Percentiles rank a stretch among this genome's conserved stretches.
phyloP scores from a whole-genome alignment of 352 stramenopile genomes.

The Lagenidium giganteum region DNA sequence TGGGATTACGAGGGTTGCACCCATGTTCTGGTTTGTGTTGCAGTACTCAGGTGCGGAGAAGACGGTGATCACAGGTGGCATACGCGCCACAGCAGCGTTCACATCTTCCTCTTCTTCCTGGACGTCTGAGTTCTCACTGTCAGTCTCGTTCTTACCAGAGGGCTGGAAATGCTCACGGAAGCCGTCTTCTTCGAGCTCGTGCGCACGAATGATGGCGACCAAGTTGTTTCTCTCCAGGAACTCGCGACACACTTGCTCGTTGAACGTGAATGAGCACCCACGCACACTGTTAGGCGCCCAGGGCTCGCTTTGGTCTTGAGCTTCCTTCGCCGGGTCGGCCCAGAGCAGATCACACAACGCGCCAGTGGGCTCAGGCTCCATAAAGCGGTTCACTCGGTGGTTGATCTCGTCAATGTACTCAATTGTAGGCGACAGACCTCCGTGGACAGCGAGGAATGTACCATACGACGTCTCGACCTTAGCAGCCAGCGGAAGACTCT shows the following conservation, averaged over 20 bases:
- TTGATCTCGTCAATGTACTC: slow-evolving; percentile 73
- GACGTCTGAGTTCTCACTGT: neutral
- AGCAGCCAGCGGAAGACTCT: slow-evolving; percentile 72
- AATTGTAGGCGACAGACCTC: slow-evolving; percentile 71
- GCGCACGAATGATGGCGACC: slow-evolving; percentile 66
- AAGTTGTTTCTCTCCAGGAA: slow-evolving; percentile 68
- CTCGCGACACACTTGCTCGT: slow-evolving; percentile 46
- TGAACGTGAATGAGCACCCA: slow-evolving; percentile 83
- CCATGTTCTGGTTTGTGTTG: slow-evolving; percentile 80
- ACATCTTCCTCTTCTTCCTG: neutral
- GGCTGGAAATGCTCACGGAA: slow-evolving; percentile 68
- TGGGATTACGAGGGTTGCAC: slow-evolving; percentile 62
- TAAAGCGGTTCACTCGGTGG: slow-evolving; percentile 61
- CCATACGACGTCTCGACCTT: slow-evolving; percentile 54
- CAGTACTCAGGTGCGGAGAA: slow-evolving; percentile 85
- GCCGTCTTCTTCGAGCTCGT: slow-evolving; percentile 75
- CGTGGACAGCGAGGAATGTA: slow-evolving; percentile 65
- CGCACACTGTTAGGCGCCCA: slow-evolving; percentile 65
- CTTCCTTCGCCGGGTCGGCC: slow-evolving; percentile 96
- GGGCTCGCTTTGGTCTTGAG: slow-evolving; percentile 26
- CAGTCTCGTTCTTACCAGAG: neutral
- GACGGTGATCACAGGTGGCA: slow-evolving; percentile 69
- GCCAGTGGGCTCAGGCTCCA: slow-evolving; percentile 77
- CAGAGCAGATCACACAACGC: slow-evolving; percentile 99
- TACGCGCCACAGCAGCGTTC: neutral